phyloP scores from a whole-genome alignment of 805 yeast species.

The Cephaloascus fragrans region DNA sequence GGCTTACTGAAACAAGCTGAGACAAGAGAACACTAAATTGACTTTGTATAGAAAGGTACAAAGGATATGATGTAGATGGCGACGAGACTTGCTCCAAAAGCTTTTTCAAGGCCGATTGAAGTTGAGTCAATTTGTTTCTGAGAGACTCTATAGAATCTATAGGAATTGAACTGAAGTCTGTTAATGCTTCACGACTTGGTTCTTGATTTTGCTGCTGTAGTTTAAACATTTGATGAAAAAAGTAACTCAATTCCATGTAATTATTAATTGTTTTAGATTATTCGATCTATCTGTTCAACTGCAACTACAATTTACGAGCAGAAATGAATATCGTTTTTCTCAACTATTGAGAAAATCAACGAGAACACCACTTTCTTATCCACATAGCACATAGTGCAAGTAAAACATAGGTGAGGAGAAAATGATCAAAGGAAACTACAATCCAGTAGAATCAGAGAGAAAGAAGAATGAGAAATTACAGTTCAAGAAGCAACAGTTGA shows the following conservation, averaged over 20 bases:
- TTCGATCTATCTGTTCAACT: no score
- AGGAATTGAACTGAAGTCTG: conserved; percentile 17
- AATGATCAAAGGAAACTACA: conserved; percentile 18
- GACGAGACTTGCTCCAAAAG: conserved; percentile 25
- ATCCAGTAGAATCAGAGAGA: not conserved
- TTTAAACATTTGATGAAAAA: no score
- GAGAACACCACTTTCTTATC: no score
- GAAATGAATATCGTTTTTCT: no score
- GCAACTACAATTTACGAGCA: no score
- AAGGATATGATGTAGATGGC: conserved; percentile 26
- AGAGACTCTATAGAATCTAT: conserved; percentile 28
- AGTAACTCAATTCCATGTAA: no score
- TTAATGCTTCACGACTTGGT: conserved; percentile 31
- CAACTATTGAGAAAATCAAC: no score
- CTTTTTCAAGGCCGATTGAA: conserved; percentile 27
- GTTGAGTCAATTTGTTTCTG: conserved; percentile 30
- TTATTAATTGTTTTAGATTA: no score
- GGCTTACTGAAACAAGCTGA: conserved; percentile 71
- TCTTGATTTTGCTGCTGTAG: conserved; percentile 20
- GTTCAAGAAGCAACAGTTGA: not conserved
- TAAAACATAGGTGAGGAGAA: no score
- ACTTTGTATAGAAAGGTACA: conserved; percentile 62
- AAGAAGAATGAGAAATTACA: not conserved
- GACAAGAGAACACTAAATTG: conserved; percentile 79
- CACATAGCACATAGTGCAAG: no score